Base-by-base conservation (phyloP, 441 rosid species). In the Arabidopsis hybrid region DNA sequence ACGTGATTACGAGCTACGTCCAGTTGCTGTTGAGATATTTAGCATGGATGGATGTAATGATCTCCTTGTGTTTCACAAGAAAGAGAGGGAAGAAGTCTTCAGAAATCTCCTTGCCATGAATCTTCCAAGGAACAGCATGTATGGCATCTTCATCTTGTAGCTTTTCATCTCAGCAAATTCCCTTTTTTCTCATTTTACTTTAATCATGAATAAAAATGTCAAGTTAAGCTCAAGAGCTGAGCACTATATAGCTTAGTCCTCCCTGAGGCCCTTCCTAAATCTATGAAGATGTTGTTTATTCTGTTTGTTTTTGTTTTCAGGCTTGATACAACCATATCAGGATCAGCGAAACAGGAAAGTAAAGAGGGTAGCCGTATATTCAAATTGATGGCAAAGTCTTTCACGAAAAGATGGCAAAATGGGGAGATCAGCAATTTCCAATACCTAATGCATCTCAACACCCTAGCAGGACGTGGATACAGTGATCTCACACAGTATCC, bases 401-500 rank as follows among this genome's bases (percentile, higher is more conserved):
- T 96, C 80, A 89, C 99, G 13, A 96, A 91, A 84, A 88, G 99
- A 78, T 96, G 99, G 99, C 98, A 96, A 79, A 96, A 87, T 81
- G 99, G 99, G 80, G 99, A 96, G 83, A 96, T 94, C 63, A 96
- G 98, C 88, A 96, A 96, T 82, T 96, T 96, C 76, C 99, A 96
- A 77, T 96, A 96, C 86, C 89, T 96, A 58, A 96, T 96, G 99
- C 99, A 96, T 86, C 96, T 96, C 71, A 96, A 96, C 82, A 96
- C 99, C 34, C 78, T 96, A 82, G 99, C 99, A 36, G 99, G 99
- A 65, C 97, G 99, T 55, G 99, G 99, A 80, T 96, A 96, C 81
- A 94, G 95, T 85, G 99, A 96, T 79, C 92, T 96, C 61, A 96
- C 99, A n/a, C 99, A 96, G 75, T 96, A 96, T 85, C 99, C 99